phyloP scores from a whole-genome alignment of 176 grass and related monocot species.

The Zoysia japonica region DNA sequence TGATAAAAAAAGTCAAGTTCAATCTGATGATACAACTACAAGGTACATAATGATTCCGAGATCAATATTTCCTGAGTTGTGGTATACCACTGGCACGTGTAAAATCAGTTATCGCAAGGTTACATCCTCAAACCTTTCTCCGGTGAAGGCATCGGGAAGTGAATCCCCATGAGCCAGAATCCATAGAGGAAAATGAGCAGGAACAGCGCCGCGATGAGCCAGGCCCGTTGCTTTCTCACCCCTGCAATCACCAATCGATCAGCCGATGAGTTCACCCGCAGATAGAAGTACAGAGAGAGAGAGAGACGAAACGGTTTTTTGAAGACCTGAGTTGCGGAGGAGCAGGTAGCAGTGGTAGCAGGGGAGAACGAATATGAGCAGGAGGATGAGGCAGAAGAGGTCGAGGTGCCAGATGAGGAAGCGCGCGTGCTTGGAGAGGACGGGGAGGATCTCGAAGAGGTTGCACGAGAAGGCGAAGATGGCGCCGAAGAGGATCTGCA shows the following conservation, averaged over 20 bases:
- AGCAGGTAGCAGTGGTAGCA: conserved; percentile 98
- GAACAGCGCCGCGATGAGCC: conserved; percentile 64
- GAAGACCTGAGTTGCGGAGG: conserved; percentile 79
- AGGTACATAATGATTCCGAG: background rate
- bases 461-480: conserved; percentile 99
- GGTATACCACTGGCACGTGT: background rate
- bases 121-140: conserved; percentile 66
- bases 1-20: conserved; percentile 11
- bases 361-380: conserved; percentile 88
- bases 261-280: conserved; percentile 17
- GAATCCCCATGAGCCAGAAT: conserved; percentile 99
- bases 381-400: conserved; percentile 92
- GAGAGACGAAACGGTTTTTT: background rate
- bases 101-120: background rate
- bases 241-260: conserved; percentile 54
- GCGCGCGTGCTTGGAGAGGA: conserved; percentile 89
- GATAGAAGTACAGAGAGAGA: too few species aligned
- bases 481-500: conserved; percentile 99
- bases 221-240: conserved; percentile 75
- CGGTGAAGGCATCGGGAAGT: conserved; percentile 97
- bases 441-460: conserved; percentile 96
- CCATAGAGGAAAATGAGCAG: conserved; percentile 80
- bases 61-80: background rate
- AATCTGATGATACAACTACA: background rate
- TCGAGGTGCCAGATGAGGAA: conserved; percentile 99